Base-by-base conservation (phyloP, 768 basidiomycete species). In the Cubamyces sp. region DNA sequence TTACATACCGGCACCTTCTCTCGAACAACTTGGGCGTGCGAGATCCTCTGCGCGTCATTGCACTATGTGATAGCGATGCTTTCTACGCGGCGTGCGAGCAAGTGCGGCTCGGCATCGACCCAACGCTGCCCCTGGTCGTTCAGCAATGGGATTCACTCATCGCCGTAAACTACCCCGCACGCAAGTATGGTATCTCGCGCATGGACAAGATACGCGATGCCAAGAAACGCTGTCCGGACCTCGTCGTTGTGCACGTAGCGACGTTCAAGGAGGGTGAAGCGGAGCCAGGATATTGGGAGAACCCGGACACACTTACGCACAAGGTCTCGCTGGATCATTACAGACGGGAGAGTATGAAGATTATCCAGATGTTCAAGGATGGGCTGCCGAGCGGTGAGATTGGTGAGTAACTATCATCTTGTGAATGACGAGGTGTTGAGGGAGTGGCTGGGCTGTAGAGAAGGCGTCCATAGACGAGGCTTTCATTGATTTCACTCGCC, bases 391-490 rank as follows among this genome's bases (percentile, higher is more conserved):
- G 77, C 5, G 92, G 88, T 21, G 93, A 96, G 78, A 82, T 96
- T 56, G 94, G 94, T 94, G 65, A 68, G 80, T 50, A n/a, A 7
- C 5, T 23, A 23, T 15, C 14, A 3, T 9, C 15, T 16, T 15
- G 41, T 34, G 60, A 49, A 49, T 12, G 25, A 19, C 7, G 47
- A 28, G 42, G 28, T 57, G 40, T 14, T 21, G 47, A 57, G n/a
- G 42, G 19, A 9, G 9, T 34, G 34, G 9, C 34, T 11, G 4
- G 6, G 23, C 8, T 5, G 19, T 46, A 58, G 96, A 99, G 76
- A 97, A 96, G 73, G 97, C 97, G 23, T 96, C 94, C 0, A 97
- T 98, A 39, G 97, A 98, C 69, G 97, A 99, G 71, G 94, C 93
- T 0, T 99, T 96, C 74, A 86, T 98, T 59, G 96, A 98, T 73